Base-by-base conservation (phyloP, 2,329 filamentous ascomycete genomes). In the Xylaria digitata region DNA sequence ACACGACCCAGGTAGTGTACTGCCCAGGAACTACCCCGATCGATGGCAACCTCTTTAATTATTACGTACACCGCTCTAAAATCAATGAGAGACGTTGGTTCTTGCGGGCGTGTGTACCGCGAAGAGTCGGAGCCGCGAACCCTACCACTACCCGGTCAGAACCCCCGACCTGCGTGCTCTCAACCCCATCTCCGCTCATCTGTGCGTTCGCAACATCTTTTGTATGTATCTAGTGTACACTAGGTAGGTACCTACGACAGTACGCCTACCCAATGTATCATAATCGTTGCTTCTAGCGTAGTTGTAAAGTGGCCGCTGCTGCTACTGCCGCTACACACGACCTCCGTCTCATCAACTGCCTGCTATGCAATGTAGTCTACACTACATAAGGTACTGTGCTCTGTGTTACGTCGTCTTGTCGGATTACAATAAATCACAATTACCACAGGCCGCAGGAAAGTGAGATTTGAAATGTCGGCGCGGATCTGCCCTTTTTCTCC, bases 21-120 rank as follows among this genome's bases (percentile, higher is more conserved):
- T 46, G 43, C 4, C n/a, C 43, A n/a, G 19, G 43, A 48, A 11
- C 19, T 45, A 46, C 34, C 17, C 23, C 17, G 65, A 55, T 59
- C 46, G 49, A 61, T 57, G 57, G 50, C 40, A 21, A 42, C 43
- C 57, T 40, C 40, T 55, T 55, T 48, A 53, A 54, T 49, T 56
- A 49, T 56, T 64, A 60, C 43, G 57, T 64, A 68, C 68, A 68
- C 68, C 68, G 68, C 68, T 63, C 54, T 40, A 34, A 64, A 55
- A 46, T n/a, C 60, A 42, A 66, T 46, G 40, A 43, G 32, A 23
- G 26, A 21, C 34, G 46, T 52, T 40, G 32, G 9, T 62, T 52
- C 32, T 66, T 58, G 68, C 55, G 59, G 63, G 53, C 48, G 42
- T 49, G 68, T 68, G 63, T 45, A 55, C 46, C 66, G 26, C 34